Conservation (phyloP, 192 early-diverging fungal genomes). For the Powellomyces hirtus region DNA sequence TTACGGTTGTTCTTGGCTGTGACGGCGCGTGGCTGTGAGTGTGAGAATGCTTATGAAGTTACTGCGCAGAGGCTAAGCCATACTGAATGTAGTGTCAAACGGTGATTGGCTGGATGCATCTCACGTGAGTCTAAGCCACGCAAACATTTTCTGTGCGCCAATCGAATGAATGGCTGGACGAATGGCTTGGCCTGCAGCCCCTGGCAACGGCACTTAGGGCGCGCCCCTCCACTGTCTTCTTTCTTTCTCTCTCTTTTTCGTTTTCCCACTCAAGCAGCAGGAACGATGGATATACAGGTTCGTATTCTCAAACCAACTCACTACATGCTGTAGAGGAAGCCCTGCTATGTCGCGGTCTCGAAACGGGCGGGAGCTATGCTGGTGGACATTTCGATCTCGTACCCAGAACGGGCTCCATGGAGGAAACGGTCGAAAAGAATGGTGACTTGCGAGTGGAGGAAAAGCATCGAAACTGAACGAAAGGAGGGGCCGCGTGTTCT, state of each 20-base stretch:
- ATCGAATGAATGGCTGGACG: no score
- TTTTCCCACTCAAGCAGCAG: not conserved
- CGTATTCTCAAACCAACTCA: not conserved
- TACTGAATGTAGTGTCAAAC: no score
- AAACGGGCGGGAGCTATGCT: not conserved
- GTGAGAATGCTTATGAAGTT: no score
- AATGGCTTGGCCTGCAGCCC: no score
- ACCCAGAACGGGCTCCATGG: not conserved
- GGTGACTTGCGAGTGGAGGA: not conserved
- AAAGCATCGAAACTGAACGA: not conserved
- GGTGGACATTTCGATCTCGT: not conserved
- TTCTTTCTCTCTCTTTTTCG: not conserved
- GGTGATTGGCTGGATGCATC: no score
- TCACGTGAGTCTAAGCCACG: no score
- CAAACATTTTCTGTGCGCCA: no score
- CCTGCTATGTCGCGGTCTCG: not conserved
- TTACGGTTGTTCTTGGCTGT: no score
- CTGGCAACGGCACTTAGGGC: no score
- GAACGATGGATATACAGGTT: constrained; percentile 1
- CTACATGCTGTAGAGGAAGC: not conserved
- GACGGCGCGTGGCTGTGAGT: no score
- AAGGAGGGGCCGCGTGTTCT: not conserved
- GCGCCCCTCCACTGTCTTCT: not conserved
- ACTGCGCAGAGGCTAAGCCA: no score
- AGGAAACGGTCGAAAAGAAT: not conserved